These are phyloP conservation scores for Aureobasidium melanogenum DNA, from an alignment of 2,329 filamentous ascomycete genomes.

Conservation along the genomic window DNA sequence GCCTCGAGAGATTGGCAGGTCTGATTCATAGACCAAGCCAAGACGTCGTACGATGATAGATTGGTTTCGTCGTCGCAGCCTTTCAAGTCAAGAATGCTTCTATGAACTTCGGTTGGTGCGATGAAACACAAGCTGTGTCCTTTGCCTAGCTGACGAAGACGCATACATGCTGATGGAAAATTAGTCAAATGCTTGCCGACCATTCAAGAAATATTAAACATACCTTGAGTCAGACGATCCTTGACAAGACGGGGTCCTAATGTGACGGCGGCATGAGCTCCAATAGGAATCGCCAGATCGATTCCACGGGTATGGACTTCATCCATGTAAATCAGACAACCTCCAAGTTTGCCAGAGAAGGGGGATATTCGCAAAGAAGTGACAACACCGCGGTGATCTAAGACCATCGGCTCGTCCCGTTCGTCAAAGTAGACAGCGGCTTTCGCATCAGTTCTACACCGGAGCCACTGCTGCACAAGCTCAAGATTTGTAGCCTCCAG, in stretches of 20 bases:
- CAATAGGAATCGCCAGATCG: slow-evolving; percentile 52
- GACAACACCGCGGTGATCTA: slow-evolving; percentile 39
- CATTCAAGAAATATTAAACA: background rate
- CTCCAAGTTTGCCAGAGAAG: slow-evolving; percentile 46
- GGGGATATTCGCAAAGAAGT: slow-evolving; percentile 51
- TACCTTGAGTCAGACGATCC: slow-evolving; percentile 54
- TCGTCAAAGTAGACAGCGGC: slow-evolving; percentile 48
- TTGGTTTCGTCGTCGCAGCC: accelerated
- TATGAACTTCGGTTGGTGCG: slow-evolving; percentile 49
- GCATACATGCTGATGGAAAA: slow-evolving; percentile 49
- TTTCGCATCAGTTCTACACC: background rate
- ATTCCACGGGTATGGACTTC: slow-evolving; percentile 63
- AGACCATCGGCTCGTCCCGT: slow-evolving; percentile 45
- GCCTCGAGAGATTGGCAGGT: slow-evolving; percentile 43
- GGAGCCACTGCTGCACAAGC: slow-evolving; percentile 48
- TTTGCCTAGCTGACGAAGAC: slow-evolving; percentile 59
- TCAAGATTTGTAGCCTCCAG: slow-evolving; percentile 52
- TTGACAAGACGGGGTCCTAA: slow-evolving; percentile 58
- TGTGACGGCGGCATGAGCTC: slow-evolving; percentile 58
- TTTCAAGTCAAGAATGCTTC: slow-evolving; percentile 37
- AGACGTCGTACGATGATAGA: slow-evolving; percentile 46
- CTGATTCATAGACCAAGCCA: slow-evolving; percentile 52
- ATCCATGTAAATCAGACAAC: slow-evolving; percentile 60
- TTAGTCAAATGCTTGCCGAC: background rate
- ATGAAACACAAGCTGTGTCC: slow-evolving; percentile 59